phyloP scores from a whole-genome alignment of 2,329 filamentous ascomycete genomes.

The Arthroderma sp. region DNA sequence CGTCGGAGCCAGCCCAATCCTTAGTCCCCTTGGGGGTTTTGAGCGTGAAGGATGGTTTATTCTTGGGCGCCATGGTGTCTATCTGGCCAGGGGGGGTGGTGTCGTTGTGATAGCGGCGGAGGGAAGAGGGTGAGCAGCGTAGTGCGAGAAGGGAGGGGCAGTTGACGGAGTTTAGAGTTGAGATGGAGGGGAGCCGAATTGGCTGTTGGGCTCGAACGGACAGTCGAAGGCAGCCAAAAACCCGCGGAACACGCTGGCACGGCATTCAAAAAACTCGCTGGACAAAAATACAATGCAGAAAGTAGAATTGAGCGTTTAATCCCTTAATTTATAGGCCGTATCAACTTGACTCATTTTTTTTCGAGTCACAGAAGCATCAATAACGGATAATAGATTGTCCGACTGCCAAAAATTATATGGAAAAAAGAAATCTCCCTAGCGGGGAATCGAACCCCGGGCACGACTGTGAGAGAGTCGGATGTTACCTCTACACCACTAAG shows the following conservation, averaged over 20 bases:
- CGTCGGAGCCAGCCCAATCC: constrained; percentile 69
- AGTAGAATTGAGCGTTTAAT: background rate
- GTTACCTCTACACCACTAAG: constrained; percentile 11
- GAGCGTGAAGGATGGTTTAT: constrained; percentile 48
- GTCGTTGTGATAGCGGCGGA: constrained; percentile 4
- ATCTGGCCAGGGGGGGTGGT: background rate
- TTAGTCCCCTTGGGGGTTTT: constrained; percentile 88
- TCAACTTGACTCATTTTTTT: background rate
- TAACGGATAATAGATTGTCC: background rate
- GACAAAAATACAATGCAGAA: background rate
- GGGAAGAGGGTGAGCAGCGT: background rate
- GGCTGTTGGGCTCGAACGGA: constrained; percentile 15
- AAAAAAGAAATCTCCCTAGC: background rate
- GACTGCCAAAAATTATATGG: background rate
- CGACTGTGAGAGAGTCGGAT: constrained; percentile 9
- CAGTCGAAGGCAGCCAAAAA: background rate
- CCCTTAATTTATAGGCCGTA: background rate
- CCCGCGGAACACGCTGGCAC: background rate
- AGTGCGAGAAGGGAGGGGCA: constrained; percentile 3
- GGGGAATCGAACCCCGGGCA: constrained; percentile 11
- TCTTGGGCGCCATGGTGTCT: constrained; percentile 20
- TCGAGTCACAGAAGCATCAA: background rate
- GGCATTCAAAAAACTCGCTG: background rate
- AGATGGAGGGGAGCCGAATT: constrained; percentile 4
- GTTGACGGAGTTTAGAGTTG: background rate